phyloP scores from a whole-genome alignment of 2,329 filamentous ascomycete genomes.

The Nakataea oryzae region DNA sequence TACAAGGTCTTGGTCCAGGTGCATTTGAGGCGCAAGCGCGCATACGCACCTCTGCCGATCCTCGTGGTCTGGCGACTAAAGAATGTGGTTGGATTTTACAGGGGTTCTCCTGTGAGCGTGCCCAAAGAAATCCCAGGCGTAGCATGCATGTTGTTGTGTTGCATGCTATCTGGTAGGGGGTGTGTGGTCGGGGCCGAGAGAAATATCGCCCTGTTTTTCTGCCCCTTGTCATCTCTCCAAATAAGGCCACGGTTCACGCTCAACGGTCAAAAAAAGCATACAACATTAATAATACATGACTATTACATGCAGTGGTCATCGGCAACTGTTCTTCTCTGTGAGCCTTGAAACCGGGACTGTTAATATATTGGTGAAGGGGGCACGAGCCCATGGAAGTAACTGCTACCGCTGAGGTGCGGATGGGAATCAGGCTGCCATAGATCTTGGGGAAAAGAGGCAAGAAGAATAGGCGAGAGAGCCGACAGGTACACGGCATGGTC shows the following conservation, averaged over 20 bases:
- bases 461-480: neutral
- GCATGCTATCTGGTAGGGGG: no score
- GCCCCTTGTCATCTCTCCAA: neutral
- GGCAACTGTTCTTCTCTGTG: neutral
- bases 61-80: neutral
- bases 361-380: neutral
- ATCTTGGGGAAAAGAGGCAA: neutral
- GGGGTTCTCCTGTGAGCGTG: no score
- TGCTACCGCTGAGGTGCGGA: neutral
- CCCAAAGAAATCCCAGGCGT: no score
- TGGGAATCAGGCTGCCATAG: neutral
- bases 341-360: neutral
- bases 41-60: neutral
- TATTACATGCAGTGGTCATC: neutral
- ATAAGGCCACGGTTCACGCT: neutral
- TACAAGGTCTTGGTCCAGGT: neutral
- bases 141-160: no score
- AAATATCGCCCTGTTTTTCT: no score
- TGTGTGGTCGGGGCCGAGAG: no score
- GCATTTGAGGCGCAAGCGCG: neutral
- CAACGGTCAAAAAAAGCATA: neutral
- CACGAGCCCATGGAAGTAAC: neutral
- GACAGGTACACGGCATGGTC: neutral
- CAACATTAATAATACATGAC: neutral
- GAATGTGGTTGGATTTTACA: no score